Evolutionary conservation across 2,329 filamentous ascomycete genomes (phyloP), one percentile per base, ranked within the genome.

Genomic region (Xylariaceae sp.): DNA sequence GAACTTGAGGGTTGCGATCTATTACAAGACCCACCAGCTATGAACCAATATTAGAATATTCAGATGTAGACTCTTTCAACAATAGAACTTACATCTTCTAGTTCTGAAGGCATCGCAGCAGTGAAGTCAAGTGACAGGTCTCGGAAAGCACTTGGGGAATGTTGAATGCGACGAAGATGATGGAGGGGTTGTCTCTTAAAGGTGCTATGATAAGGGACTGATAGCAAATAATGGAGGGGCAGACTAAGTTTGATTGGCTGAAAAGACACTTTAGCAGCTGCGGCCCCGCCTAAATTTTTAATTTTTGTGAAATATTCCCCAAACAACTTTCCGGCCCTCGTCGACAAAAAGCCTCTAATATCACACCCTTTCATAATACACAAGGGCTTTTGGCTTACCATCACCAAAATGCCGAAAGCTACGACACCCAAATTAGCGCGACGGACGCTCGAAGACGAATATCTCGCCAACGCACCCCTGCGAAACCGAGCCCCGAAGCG

Each of bases 21-120:
- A 88, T 86, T 48, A 97, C 86, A 69, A 97, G 96, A 65, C 90
- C 89, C 50, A 96, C 89, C 43, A 95, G 82, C 88, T 95, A 57
- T 22, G 21, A 36, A n/a, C n/a, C n/a, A n/a, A n/a, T n/a, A n/a
- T n/a, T n/a, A n/a, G n/a, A n/a, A 35, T 23, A 44, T 42, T 45
- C 20, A 52, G 49, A 40, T 42, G 51, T 8, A 42, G 40, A 39
- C 23, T 11, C 19, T 6, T 6, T 33, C 14, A 35, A 5, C 45
- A 35, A n/a, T 22, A 40, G 7, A 44, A 35, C 63, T 34, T 71
- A 88, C 86, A 70, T 90, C 85, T 71, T 89, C 85, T 36, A 90
- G 66, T 71, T 90, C 85, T 35, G 83, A 83, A 43, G 85, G 79
- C 86, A 91, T 90, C 23, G 54, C 76, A 2, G 17, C 7, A 1